Evolutionary conservation across 768 basidiomycete species (phyloP), one percentile per base, ranked within the genome.

Genomic region (Psilocybe cyanescens): DNA sequence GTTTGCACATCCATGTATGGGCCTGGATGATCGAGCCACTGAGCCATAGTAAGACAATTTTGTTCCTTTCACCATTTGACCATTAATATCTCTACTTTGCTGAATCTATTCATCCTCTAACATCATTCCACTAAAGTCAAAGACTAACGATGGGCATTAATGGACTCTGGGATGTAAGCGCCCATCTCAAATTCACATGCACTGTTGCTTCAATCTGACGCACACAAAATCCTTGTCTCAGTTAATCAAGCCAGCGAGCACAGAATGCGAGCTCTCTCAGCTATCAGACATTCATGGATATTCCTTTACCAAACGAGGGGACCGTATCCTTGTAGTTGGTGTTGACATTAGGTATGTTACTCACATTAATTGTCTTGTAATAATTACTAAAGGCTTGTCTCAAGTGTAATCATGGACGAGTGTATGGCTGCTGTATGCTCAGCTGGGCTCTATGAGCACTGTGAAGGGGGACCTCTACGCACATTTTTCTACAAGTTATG

Each of bases 401-500:
- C 4, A n/a, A 58, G 61, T 47, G 17, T 24, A 6, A 45, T 62
- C 8, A 53, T 62, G 55, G 56, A 51, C 19, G 49, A 62, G 37
- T 62, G 55, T 29, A 24, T 58, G 17, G 49, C 41, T 35, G 56
- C 61, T 2, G 50, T 14, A 3, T 29, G 35, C 7, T 8, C 30
- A 16, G 14, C 7, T 28, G 44, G 50, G 11, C 48, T 47, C n/a
- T 33, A 39, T 19, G 12, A 33, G 5, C 28, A 44, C 12, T 14
- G 24, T 24, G 49, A 53, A 14, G 50, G 37, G 14, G 58, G 58
- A 8, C 46, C 33, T 7, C 47, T 61, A 8, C 7, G 17, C 19
- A 55, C 17, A 17, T 63, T 63, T 12, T 63, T 58, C 24, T 47
- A 44, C 45, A 58, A 63, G 52, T 44, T 63, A 6, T 55, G 55